Base-by-base conservation (phyloP, 2,329 filamentous ascomycete genomes). In the Albophoma yamanashiensis region DNA sequence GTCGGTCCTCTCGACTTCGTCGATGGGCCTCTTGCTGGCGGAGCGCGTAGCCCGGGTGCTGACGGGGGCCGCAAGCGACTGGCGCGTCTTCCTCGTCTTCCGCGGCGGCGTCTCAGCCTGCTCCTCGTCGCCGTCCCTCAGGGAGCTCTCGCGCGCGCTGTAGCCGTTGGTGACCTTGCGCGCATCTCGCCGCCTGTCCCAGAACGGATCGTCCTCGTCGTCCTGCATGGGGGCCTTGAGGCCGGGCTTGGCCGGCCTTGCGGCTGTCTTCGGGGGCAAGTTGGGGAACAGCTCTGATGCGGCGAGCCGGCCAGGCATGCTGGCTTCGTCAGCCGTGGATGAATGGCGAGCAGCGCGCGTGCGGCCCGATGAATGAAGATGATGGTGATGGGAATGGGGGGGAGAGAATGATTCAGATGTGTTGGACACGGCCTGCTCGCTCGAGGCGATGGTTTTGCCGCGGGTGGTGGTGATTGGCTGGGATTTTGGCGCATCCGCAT, bases 1-100 rank as follows among this genome's bases (percentile, higher is more conserved):
- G 61, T 75, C 74, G 61, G 76, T 73, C 56, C 78, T 76, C 59
- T 86, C 82, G 20, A 77, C 70, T 61, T 84, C 82, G 63, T 86
- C 82, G 69, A 80, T 74, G 36, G 79, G 73, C 60, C 82, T 75
- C 77, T 84, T 85, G 67, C 74, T 74, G 25, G 78, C 74, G 17
- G 78, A 81, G 45, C 80, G 77, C 50, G 79, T 82, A 56, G 77
- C 73, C 57, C 79, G 74, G 56, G 70, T 74, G 63, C 69, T 75
- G 62, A 69, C 68, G 55, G 69, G 69, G 56, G 69, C 64, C 59
- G 63, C 72, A 64, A 67, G 63, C 53, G 73, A 74, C 60, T 73
- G 68, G 60, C 74, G 73, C 66, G 73, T 74, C 67, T 66, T 70
- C 56, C 71, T 71, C 55, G 70, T 71, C 64, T 62, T 70, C 58